These are phyloP conservation scores for Plantago ovata DNA, from an alignment of 257 asterid species.

Conservation along the genomic window DNA sequence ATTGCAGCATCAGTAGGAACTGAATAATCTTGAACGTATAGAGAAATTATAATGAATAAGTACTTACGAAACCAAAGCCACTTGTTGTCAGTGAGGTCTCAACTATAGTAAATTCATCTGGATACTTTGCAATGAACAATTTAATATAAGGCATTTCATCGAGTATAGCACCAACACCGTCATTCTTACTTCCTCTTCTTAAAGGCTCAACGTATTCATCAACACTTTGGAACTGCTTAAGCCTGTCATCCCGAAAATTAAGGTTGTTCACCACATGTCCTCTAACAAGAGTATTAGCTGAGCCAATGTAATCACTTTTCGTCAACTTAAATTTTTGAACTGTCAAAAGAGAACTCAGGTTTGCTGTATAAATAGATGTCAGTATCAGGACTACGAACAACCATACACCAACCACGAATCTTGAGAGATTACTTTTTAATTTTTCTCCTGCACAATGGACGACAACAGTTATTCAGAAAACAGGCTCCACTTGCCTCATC, in stretches of 20 bases:
- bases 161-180: slow-evolving; percentile 22
- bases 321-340: slow-evolving; percentile 28
- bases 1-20: too few relatives aligned
- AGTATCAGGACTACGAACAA: slow-evolving; percentile 42
- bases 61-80: slow-evolving; percentile 46
- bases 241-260: slow-evolving; percentile 23
- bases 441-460: slow-evolving; percentile 34
- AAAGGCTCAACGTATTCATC: slow-evolving; percentile 25
- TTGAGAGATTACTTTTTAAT: slow-evolving; percentile 7
- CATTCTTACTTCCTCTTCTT: slow-evolving; percentile 25
- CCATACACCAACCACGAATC: slow-evolving; percentile 28
- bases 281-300: background rate
- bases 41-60: background rate
- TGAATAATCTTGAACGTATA: too few relatives aligned
- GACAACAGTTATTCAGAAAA: background rate
- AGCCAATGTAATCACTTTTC: slow-evolving; percentile 26
- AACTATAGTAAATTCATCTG: slow-evolving; percentile 24
- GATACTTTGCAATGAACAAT: slow-evolving; percentile 23
- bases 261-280: slow-evolving; percentile 14
- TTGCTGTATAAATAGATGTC: slow-evolving; percentile 44
- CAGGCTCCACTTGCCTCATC: too few relatives aligned
- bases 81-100: slow-evolving; percentile 15
- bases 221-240: slow-evolving; percentile 2
- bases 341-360: slow-evolving; percentile 42
- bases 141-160: slow-evolving; percentile 43